Conservation (phyloP, 2,329 filamentous ascomycete genomes). For the Aspergillus transmontanensis region DNA sequence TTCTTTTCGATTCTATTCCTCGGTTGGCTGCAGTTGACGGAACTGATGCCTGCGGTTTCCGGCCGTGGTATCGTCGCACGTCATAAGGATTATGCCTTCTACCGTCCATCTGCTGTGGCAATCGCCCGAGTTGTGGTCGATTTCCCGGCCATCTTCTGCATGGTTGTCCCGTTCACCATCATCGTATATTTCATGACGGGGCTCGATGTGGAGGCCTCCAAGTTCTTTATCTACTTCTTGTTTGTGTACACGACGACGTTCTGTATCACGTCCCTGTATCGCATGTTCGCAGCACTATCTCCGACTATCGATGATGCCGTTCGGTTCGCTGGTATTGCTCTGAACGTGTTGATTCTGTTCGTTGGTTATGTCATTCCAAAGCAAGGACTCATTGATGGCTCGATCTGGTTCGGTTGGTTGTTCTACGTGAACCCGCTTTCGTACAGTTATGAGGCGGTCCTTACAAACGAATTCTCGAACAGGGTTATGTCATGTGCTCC, state of each 20-base stretch:
- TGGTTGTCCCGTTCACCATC: constrained; percentile 62
- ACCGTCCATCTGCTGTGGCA: constrained; percentile 67
- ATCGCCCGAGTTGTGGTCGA: constrained; percentile 65
- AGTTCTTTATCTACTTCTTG: constrained; percentile 68
- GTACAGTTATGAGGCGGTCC: constrained; percentile 68
- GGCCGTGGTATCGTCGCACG: constrained; percentile 70
- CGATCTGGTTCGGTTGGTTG: constrained; percentile 69
- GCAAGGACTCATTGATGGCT: constrained; percentile 57
- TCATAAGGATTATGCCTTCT: constrained; percentile 70
- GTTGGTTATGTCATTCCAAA: constrained; percentile 71
- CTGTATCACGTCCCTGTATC: constrained; percentile 64
- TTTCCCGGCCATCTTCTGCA: constrained; percentile 60
- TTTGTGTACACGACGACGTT: constrained; percentile 66
- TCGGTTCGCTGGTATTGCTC: constrained; percentile 61
- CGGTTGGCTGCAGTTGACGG: constrained; percentile 72
- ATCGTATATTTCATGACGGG: constrained; percentile 68
- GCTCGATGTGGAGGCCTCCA: constrained; percentile 60
- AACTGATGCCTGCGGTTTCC: constrained; percentile 75
- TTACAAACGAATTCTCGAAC: constrained; percentile 66
- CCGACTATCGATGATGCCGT: constrained; percentile 68
- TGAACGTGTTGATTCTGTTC: constrained; percentile 66
- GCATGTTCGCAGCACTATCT: constrained; percentile 66
- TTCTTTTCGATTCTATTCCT: constrained; percentile 71
- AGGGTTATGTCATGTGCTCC: constrained; percentile 61
- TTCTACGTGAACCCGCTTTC: constrained; percentile 57